A percentile compares a stretch with the other conserved stretches of the same genome.
phyloP scores from a whole-genome alignment of 1,284 basidiomycete species.

The Ceratobasidium sp. region DNA sequence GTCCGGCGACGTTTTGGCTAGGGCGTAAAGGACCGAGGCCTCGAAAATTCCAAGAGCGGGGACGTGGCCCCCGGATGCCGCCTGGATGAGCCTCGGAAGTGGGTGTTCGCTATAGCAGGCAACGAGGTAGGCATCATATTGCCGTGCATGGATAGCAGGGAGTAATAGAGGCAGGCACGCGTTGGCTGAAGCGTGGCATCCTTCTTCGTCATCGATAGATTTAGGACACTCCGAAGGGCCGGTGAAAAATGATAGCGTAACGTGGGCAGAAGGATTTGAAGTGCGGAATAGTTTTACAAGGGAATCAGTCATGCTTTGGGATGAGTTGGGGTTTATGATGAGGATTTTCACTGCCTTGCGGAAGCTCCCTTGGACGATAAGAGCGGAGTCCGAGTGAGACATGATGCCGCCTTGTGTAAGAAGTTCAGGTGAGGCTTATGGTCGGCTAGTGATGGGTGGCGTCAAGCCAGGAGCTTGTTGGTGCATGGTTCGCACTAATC shows the following conservation, averaged over 20 bases:
- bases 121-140: constrained; percentile 54
- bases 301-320: constrained; percentile 52
- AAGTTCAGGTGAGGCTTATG: too few relatives aligned
- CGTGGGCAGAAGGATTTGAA: constrained; percentile 37
- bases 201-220: constrained; percentile 54
- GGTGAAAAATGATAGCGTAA: constrained; percentile 51
- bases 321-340: constrained; percentile 61
- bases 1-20: constrained; percentile 47
- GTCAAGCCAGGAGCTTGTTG: too few relatives aligned
- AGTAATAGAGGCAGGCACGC: constrained; percentile 49
- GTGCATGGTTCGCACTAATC: too few relatives aligned
- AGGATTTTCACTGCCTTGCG: constrained; percentile 47
- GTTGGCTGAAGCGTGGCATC: constrained; percentile 51
- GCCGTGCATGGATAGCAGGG: constrained; percentile 23
- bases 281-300: constrained; percentile 41
- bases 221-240: constrained; percentile 51
- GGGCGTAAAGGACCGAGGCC: constrained; percentile 51
- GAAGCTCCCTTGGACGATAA: neutral
- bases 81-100: constrained; percentile 53
- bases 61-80: constrained; percentile 42
- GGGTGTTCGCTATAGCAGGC: constrained; percentile 61
- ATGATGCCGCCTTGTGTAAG: neutral
- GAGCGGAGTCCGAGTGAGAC: neutral
- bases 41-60: constrained; percentile 54
- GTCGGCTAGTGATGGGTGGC: too few relatives aligned